phyloP scores from a whole-genome alignment of 2,329 filamentous ascomycete species.

The Colletotrichum lini region DNA sequence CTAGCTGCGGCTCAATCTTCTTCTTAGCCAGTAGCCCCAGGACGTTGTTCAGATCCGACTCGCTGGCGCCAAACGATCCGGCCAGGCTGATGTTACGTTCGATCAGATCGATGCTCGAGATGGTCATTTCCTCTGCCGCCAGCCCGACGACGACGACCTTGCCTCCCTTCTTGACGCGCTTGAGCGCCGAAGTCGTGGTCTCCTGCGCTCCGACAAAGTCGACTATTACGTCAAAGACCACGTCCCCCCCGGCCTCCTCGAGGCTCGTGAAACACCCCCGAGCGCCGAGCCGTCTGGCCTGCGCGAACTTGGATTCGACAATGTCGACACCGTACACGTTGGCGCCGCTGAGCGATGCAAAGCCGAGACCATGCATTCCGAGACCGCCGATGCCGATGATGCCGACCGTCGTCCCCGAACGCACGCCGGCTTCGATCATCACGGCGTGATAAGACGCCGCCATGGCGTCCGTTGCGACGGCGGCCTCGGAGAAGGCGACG shows the following conservation, averaged over 20 bases:
- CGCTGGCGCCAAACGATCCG: conserved; percentile 24
- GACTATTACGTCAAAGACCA: conserved; percentile 16
- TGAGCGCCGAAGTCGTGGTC: conserved; percentile 7
- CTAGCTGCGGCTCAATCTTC: conserved; percentile 3
- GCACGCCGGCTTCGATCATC: conserved; percentile 51
- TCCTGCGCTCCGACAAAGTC: conserved; percentile 18
- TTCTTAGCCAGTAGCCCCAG: conserved; percentile 5
- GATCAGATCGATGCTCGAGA: conserved; percentile 1
- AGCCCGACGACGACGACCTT: conserved; percentile 29
- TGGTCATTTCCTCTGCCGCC: background rate
- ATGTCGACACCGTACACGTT: conserved; percentile 31
- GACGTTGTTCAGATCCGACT: conserved; percentile 23
- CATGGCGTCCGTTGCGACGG: conserved; percentile 58
- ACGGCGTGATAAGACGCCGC: conserved; percentile 58
- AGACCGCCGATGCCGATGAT: conserved; percentile 58
- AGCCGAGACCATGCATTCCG: conserved; percentile 43
- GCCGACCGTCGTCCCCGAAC: conserved; percentile 52
- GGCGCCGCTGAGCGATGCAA: conserved; percentile 22
- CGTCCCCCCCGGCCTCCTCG: background rate
- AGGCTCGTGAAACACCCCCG: conserved; percentile 11
- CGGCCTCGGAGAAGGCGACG: conserved; percentile 48
- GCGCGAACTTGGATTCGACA: conserved; percentile 17
- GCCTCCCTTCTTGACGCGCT: conserved; percentile 18
- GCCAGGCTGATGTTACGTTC: conserved; percentile 2
- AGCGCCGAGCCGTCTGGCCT: conserved; percentile 8